These are phyloP conservation scores for Cicer cuneatum DNA, from an alignment of 306 rosid species.

Conservation along the genomic window DNA sequence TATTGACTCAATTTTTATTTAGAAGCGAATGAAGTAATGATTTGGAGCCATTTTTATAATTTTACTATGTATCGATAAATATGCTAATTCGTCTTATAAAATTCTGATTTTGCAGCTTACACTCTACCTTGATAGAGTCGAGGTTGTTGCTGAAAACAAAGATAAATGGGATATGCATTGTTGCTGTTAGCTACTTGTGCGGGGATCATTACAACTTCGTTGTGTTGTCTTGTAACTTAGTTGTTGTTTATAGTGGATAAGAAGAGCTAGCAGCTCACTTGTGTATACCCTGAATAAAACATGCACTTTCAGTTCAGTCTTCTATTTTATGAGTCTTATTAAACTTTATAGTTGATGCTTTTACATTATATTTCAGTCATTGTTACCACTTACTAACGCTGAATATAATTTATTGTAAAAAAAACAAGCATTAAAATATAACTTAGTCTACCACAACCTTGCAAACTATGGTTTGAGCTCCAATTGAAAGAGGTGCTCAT, in stretches of 20 bases:
- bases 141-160: slow-evolving; percentile 28
- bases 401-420: not conserved
- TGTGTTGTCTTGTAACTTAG: slow-evolving; percentile 36
- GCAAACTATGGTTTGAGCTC: no score
- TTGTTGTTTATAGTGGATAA: slow-evolving; percentile 45
- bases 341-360: not conserved
- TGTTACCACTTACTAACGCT: not conserved
- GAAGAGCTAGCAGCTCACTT: slow-evolving; percentile 50
- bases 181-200: slow-evolving; percentile 41
- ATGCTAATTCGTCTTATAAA: slow-evolving; percentile 7
- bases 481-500: no score
- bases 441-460: no score
- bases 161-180: slow-evolving; percentile 21
- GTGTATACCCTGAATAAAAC: slow-evolving; percentile 39
- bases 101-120: slow-evolving; percentile 59
- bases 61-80: no score
- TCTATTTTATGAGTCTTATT: slow-evolving; percentile 1
- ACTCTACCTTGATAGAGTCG: slow-evolving; percentile 56
- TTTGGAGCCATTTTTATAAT: no score
- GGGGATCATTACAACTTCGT: slow-evolving; percentile 11
- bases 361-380: not conserved
- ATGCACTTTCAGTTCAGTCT: slow-evolving; percentile 13
- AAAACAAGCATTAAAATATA: no score
- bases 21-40: no score
- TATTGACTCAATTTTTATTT: no score